These are phyloP conservation scores for Nigrospora osmanthi DNA, from an alignment of 2,329 filamentous ascomycete species.

Conservation along the genomic window DNA sequence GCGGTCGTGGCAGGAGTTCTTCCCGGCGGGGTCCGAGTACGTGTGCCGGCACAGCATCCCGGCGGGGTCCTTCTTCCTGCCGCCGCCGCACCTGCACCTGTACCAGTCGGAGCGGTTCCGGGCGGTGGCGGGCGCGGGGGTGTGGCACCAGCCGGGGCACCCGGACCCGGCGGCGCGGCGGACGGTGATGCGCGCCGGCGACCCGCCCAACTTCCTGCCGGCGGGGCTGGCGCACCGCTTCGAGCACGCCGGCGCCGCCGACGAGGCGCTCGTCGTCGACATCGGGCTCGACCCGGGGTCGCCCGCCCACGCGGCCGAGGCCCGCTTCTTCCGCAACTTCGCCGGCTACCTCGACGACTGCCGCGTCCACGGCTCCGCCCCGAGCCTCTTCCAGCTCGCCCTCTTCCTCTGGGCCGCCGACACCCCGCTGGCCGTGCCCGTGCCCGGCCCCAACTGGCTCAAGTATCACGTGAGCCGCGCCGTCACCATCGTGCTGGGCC, in stretches of 20 bases:
- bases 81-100: slow-evolving; percentile 16
- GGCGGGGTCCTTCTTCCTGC: slow-evolving; percentile 11
- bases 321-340: slow-evolving; percentile 16
- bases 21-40: slow-evolving; percentile 9
- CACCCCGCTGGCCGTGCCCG: slow-evolving; percentile 11
- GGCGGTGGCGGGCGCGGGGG: slow-evolving; percentile 8
- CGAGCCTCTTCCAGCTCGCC: slow-evolving; percentile 14
- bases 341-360: slow-evolving; percentile 17
- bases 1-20: slow-evolving; percentile 10
- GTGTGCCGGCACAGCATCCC: slow-evolving; percentile 11
- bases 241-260: slow-evolving; percentile 11
- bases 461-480: not conserved
- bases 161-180: slow-evolving; percentile 6
- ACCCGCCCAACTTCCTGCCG: slow-evolving; percentile 6
- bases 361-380: slow-evolving; percentile 5
- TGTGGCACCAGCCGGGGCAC: slow-evolving; percentile 8
- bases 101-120: slow-evolving; percentile 13
- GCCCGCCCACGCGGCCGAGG: slow-evolving; percentile 9
- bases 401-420: slow-evolving; percentile 13
- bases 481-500: not conserved
- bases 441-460: slow-evolving; percentile 3
- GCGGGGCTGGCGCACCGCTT: slow-evolving; percentile 11
- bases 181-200: slow-evolving; percentile 4
- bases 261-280: slow-evolving; percentile 11
- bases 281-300: slow-evolving; percentile 12